These are phyloP conservation scores for Panellus pusillus DNA, from an alignment of 768 basidiomycete species.

Conservation along the genomic window DNA sequence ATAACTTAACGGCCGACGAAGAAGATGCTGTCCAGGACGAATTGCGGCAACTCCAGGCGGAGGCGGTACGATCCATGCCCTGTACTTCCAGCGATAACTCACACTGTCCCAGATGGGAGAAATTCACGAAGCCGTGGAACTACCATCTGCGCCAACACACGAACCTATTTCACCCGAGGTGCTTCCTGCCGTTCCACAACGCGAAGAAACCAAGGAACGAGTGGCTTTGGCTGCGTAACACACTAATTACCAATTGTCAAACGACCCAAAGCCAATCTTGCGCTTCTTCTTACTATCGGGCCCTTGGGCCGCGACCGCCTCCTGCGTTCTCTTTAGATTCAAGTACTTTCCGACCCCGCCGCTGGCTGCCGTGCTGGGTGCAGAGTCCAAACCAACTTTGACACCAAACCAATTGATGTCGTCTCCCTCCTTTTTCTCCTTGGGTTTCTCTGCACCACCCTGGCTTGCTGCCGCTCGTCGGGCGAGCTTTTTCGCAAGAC, in stretches of 20 bases:
- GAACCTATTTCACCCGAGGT: conserved; percentile 35
- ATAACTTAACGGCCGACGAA: conserved; percentile 81
- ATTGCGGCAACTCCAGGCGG: conserved; percentile 64
- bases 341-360: conserved; percentile 83
- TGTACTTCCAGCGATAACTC: not conserved
- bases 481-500: conserved; percentile 77
- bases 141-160: conserved; percentile 58
- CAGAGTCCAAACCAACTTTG: conserved; percentile 60
- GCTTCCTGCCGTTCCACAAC: conserved; percentile 15
- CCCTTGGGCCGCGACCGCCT: conserved; percentile 19
- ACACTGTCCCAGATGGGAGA: conserved; percentile 31
- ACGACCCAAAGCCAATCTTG: conserved; percentile 88
- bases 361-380: conserved; percentile 29
- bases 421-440: conserved; percentile 62
- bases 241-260: conserved; percentile 68
- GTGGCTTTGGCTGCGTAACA: conserved; percentile 36
- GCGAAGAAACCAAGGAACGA: conserved; percentile 21
- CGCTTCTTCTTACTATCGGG: conserved; percentile 73
- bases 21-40: conserved; percentile 93
- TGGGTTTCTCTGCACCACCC: conserved; percentile 27
- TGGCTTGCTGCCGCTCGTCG: conserved; percentile 48
- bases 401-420: conserved; percentile 87
- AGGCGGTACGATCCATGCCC: conserved; percentile 44
- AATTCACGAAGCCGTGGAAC: conserved; percentile 30
- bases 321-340: conserved; percentile 49